Base-by-base conservation (phyloP, 495 filamentous ascomycete genomes). In the Coniosporium apollinis region DNA sequence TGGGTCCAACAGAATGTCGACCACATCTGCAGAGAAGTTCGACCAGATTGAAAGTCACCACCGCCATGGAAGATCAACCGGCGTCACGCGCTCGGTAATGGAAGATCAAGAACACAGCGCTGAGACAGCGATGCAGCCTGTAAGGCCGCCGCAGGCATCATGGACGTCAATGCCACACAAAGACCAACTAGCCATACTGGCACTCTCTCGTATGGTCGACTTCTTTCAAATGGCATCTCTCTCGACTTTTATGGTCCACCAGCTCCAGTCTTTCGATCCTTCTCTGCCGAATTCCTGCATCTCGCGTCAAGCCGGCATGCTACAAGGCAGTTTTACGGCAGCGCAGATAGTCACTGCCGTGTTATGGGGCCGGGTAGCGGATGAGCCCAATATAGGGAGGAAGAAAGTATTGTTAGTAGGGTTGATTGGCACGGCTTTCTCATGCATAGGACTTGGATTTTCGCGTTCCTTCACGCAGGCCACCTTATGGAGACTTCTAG, bases 161-260 rank as follows among this genome's bases (percentile, higher is more conserved):
- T 54, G 50, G 50, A n/a, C 15, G 17, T 42, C 43, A 37, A 48
- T 54, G 38, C 50, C 50, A 1, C 46, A 50, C 34, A 67, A 67
- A 41, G 44, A 50, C 32, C 63, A 67, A 45, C 38, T 67, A 7
- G 49, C 52, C 42, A 62, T 67, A 33, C 54, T 67, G n/a, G 56
- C 58, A 24, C 34, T 59, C 14, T 60, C 54, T n/a, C 63, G 63
- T 18, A 56, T 67, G 15, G 62, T 62, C 38, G 63, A 67, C 41
- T 63, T 63, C 38, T 54, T 64, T 33, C 59, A 62, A 49, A 56
- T 62, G 39, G 58, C 60, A 11, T 57, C 57, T 34, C 32, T 64
- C 32, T 47, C 61, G 32, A 56, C 48, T 37, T 86, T 83, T 55
- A 78, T 86, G 74, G 82, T 61, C 45, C 53, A 63, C 30, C 53